phyloP scores from a whole-genome alignment of 768 basidiomycete genomes.

The Psilocybe cyanescens region DNA sequence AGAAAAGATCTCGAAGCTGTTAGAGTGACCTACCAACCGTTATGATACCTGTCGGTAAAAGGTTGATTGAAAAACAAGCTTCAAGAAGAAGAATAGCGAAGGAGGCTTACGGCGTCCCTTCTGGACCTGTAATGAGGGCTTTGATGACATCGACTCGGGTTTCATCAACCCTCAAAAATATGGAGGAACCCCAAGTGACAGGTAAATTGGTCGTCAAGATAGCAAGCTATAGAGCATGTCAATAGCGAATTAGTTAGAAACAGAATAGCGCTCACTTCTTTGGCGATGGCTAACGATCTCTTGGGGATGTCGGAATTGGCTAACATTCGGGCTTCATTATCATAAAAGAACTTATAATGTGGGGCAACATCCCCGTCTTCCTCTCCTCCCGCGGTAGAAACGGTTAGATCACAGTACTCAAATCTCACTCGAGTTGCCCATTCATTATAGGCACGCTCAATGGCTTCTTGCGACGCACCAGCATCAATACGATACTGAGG shows the following conservation, averaged over 20 bases:
- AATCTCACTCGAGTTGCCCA: conserved; percentile 87
- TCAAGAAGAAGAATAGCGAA: neutral
- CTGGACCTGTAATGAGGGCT: conserved; percentile 89
- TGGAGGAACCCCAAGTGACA: conserved; percentile 93
- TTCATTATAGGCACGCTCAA: conserved; percentile 71
- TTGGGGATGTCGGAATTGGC: conserved; percentile 88
- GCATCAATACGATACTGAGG: conserved; percentile 46
- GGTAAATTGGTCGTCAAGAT: conserved; percentile 93
- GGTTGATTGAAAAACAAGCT: conserved; percentile 9
- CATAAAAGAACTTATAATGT: conserved; percentile 83
- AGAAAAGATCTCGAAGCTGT: conserved; percentile 36
- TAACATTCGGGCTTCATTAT: conserved; percentile 83
- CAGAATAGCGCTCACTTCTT: conserved; percentile 55
- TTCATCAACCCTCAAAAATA: conserved; percentile 93
- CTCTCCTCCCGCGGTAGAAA: conserved; percentile 32
- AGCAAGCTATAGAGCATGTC: conserved; percentile 62
- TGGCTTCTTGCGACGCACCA: conserved; percentile 67
- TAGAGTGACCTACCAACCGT: conserved; percentile 73
- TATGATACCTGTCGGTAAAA: conserved; percentile 65
- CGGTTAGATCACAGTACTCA: conserved; percentile 88
- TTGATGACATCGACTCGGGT: conserved; percentile 91
- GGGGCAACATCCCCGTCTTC: conserved; percentile 57
- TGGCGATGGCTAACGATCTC: conserved; percentile 91
- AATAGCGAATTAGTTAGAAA: neutral
- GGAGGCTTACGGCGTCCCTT: conserved; percentile 83